Base-by-base conservation (phyloP, 2,329 filamentous ascomycete genomes). In the Colletotrichum navitas region DNA sequence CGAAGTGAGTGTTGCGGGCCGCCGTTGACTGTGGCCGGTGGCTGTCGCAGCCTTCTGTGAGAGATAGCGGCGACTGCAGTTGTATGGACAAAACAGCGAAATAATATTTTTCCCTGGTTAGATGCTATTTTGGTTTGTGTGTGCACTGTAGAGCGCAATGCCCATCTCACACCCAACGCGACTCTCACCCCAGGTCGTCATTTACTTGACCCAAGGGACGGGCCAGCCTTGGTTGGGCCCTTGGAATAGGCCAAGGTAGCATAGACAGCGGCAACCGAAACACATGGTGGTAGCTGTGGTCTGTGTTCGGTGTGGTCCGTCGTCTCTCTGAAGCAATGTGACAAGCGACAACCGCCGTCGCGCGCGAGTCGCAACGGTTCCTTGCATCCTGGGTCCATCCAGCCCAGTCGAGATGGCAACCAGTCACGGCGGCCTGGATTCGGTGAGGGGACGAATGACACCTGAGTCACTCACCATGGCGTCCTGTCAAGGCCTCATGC, bases 181-280 rank as follows among this genome's bases (percentile, higher is more conserved):
- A 34, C 34, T 3, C 1, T 8, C 16, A 54, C 55, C 26, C 51
- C 29, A 18, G 51, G 43, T 45, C 41, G 51, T 63, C 51, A 63
- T 63, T 21, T 63, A 45, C 60, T 59, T n/a, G 58, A 63, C 51
- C 58, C 43, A 52, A 36, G 49, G 45, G 36, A 63, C 24, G 24
- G 59, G 45, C 58, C 55, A 41, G n/a, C 45, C 68, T 43, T 63
- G 47, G 41, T 43, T 63, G 47, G 41, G 49, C 21, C 36, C 26
- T 55, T 45, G 21, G 41, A 39, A n/a, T 39, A 43, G 36, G 24
- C 32, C 29, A 49, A 29, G n/a, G 49, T 56, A 56, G 43, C 24
- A 63, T 55, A 29, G 65, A 63, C 68, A 71, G 68, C 68, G 68
- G 68, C 59, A 68, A 64, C 63, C 24, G 59, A 71, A 71, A 68